Base-by-base conservation (phyloP, 371 early-diverging fungal genomes). In the Encephalitozoon intestinalis region DNA sequence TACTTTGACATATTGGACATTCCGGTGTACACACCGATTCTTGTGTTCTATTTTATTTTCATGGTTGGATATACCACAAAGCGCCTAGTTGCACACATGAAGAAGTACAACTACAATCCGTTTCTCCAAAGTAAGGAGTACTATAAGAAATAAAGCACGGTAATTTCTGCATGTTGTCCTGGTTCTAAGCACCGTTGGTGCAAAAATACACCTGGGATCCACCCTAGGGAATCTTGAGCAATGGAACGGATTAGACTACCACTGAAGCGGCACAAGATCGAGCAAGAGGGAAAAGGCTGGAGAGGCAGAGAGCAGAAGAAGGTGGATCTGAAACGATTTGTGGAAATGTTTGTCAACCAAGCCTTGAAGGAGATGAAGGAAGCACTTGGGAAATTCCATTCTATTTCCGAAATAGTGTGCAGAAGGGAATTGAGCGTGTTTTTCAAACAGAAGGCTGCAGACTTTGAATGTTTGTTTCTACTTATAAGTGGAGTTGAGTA, bases 21-120 rank as follows among this genome's bases (percentile, higher is more conserved):
- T 51, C 97, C 97, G 12, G 97, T 96, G 4, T 98, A 92, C 85
- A 95, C 95, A 84, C 89, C 89, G 0, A 80, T 80, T 63, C 71
- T 78, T 49, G 84, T 88, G 1, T 83, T 96, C 67, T 99, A 99
- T 88, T 97, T 96, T 83, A 84, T 92, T 58, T 87, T 94, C 70
- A 88, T 99, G 49, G 91, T 94, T 77, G 88, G 89, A 18, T 86
- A 96, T 50, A 97, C 99, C 7, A 92, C 92, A 92, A 89, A 90
- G 78, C 89, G 94, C 71, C 94, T 96, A 81, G 92, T 94, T 83
- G 85, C 89, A 80, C 97, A 96, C 83, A 96, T 95, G 95, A 90
- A 95, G 83, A 94, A 92, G 86, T 92, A 95, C 85, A 89, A 90
- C 76, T 98, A 98, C 83, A 89, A 96, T 70, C 97, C 97, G 9